Base-by-base conservation (phyloP, 192 early-diverging fungal genomes). In the Mortierella antarctica region DNA sequence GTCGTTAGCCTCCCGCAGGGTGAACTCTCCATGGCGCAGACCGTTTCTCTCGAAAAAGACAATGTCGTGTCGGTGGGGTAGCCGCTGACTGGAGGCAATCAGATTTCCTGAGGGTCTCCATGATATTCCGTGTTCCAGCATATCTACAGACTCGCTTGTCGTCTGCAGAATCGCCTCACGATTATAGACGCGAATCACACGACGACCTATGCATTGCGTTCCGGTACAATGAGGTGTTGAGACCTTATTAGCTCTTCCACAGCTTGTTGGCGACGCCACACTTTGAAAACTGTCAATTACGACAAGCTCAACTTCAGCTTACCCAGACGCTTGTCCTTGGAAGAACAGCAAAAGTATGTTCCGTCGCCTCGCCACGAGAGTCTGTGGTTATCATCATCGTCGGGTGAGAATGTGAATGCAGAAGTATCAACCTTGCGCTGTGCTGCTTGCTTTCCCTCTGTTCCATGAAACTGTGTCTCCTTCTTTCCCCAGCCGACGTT, bases 401-500 rank as follows among this genome's bases (percentile, higher is more conserved):
- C 88, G 0, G 74, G 66, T 13, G 91, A 91, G 18, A 85, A 62
- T 17, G 74, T 83, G 48, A 84, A 83, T 58, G 70, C 73, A 17
- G 63, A 74, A 14, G 67, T 65, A 60, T 82, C 83, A 7, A 72
- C 67, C 62, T 85, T 88, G 72, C 82, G 75, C 65, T 86, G 82
- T 4, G 93, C 91, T 14, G 92, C 93, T 23, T 84, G 65, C 77
- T 97, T 96, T 62, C 94, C 96, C 57, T 86, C 92, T 18, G 92
- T 90, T 55, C 98, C 98, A 73, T 98, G 96, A 79, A 98, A 99
- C 74, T 99, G 98, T 12, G 98, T 99, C 78, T 97, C 97, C 61
- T 94, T 95, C 51, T 89, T 91, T 70, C 98, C 98, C 98, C 98
- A 99, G 49, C 98, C 98, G n/a, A 99, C 88, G 21, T 86, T 89